Conservation (phyloP, 805 yeast genomes). For the Nakazawaea molendinolei region DNA sequence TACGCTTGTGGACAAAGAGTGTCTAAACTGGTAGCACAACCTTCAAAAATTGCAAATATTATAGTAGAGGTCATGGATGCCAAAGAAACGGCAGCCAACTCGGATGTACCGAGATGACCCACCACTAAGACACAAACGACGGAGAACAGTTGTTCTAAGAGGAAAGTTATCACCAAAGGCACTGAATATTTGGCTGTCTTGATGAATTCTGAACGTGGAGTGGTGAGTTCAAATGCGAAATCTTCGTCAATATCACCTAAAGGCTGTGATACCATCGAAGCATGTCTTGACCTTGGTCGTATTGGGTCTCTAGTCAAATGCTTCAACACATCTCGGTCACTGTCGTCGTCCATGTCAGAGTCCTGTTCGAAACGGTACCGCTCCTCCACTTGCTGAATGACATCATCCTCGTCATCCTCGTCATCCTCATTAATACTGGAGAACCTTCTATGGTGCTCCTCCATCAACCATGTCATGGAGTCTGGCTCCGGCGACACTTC, state of each 20-base stretch:
- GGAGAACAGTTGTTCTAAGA: conserved; percentile 65
- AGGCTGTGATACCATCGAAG: conserved; percentile 10
- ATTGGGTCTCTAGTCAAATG: conserved; percentile 1
- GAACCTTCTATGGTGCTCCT: conserved; percentile 28
- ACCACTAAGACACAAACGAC: conserved; percentile 76
- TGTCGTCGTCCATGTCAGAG: conserved; percentile 1
- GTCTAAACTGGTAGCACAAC: conserved; percentile 68
- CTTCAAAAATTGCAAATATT: conserved; percentile 67
- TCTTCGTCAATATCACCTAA: conserved; percentile 23
- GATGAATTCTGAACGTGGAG: conserved; percentile 22
- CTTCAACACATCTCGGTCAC: conserved; percentile 6
- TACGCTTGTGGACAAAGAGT: conserved; percentile 77
- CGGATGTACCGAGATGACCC: conserved; percentile 65
- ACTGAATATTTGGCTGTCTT: conserved; percentile 35
- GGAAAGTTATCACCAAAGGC: conserved; percentile 61
- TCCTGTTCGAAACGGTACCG: conserved; percentile 7
- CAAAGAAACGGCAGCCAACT: conserved; percentile 69
- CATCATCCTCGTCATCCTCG: conserved; percentile 10
- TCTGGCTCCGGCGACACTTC: conserved; percentile 26
- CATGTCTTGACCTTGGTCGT: not conserved
- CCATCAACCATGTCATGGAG: conserved; percentile 28
- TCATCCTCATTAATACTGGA: conserved; percentile 9
- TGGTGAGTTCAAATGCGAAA: conserved; percentile 22
- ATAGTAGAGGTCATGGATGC: conserved; percentile 79
- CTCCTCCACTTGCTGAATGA: conserved; percentile 12